phyloP scores from a whole-genome alignment of 305 asterid genomes.

The Solanum aculeatissimum region DNA sequence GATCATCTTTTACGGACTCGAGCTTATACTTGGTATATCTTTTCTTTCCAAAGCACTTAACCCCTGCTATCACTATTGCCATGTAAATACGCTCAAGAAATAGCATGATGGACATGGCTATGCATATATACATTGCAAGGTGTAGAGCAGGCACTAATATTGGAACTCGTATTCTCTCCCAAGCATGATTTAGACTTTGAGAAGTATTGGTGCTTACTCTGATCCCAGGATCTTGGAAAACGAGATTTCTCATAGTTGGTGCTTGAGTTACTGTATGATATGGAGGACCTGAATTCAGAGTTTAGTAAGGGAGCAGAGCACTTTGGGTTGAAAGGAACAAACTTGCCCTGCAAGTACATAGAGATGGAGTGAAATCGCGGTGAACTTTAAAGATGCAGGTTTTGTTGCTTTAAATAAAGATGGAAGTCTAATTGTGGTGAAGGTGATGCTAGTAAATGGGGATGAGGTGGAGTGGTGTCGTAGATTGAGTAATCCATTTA shows the following conservation, averaged over 20 bases:
- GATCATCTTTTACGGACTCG: conserved; percentile 55
- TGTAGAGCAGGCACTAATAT: conserved; percentile 49
- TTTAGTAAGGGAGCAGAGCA: conserved; percentile 3
- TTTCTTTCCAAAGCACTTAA: conserved; percentile 56
- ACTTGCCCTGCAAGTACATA: conserved; percentile 17
- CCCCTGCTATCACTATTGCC: conserved; percentile 62
- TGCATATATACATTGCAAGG: conserved; percentile 48
- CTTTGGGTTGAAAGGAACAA: conserved; percentile 17
- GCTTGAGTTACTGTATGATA: neutral
- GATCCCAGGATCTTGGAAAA: conserved; percentile 17
- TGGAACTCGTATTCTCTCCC: conserved; percentile 63
- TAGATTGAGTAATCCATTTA: conserved; percentile 18
- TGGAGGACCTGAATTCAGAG: conserved; percentile 7
- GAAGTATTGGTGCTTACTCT: conserved; percentile 38
- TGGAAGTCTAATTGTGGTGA: conserved; percentile 11
- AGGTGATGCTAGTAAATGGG: conserved; percentile 22
- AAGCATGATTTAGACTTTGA: conserved; percentile 27
- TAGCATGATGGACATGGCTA: conserved; percentile 74
- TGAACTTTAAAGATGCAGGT: conserved; percentile 10
- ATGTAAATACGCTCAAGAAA: conserved; percentile 66
- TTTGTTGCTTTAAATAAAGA: conserved; percentile 32
- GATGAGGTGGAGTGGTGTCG: conserved; percentile 24
- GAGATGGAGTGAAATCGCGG: neutral
- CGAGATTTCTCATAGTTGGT: conserved; percentile 47
- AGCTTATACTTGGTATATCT: conserved; percentile 69